Conservation (phyloP, 2,329 filamentous ascomycete genomes). For the Fusarium globosum region DNA sequence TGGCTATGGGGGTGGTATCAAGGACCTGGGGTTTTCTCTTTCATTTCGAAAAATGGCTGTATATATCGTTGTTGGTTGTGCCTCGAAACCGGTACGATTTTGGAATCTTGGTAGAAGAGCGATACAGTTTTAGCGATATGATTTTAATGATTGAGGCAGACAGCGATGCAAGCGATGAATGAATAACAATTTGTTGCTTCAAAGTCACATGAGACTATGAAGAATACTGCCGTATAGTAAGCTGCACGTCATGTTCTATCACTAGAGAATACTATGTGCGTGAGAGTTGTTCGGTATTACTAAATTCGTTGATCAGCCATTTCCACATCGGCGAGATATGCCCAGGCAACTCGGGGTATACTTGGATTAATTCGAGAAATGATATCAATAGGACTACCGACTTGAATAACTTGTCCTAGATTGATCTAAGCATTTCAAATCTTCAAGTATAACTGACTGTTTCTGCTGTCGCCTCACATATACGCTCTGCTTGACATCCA, state of each 20-base stretch:
- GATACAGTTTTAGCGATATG: constrained; percentile 21
- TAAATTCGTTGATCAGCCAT: background rate
- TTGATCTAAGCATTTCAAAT: background rate
- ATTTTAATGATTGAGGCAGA: background rate
- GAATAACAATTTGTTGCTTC: background rate
- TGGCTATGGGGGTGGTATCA: background rate
- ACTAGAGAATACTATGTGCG: background rate
- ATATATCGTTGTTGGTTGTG: background rate
- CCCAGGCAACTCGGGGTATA: background rate
- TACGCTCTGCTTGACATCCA: background rate
- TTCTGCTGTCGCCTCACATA: background rate
- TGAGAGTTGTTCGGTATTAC: background rate
- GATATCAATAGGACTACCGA: background rate
- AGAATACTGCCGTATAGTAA: background rate
- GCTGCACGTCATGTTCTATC: background rate
- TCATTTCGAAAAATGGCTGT: background rate
- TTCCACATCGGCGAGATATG: background rate
- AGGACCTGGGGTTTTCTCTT: background rate
- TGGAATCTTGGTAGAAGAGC: constrained; percentile 1
- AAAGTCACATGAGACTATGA: background rate
- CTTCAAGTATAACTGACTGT: background rate
- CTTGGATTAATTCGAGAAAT: background rate
- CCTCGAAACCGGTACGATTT: background rate
- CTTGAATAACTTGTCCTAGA: background rate
- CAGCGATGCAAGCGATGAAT: background rate